Evolutionary conservation across 345 rosid genomes (phyloP), one percentile per base, ranked within the genome.

Genomic region (Brassica incana): DNA sequence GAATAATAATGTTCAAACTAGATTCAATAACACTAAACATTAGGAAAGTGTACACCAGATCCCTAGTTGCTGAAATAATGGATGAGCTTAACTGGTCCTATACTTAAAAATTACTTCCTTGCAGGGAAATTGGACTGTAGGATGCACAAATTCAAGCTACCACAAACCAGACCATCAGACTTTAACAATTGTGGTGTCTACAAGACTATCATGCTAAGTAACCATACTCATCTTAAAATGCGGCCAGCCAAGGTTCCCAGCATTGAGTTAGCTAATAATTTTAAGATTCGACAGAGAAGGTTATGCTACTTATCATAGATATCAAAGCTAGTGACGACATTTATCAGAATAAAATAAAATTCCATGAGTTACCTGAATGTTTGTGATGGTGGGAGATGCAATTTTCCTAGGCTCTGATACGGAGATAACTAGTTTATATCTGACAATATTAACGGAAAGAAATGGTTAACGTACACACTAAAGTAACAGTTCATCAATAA

Each of bases 401-500:
- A 95, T 78, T 91, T 85, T 95, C 85, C 79, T 90, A 48, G 99
- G 97, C 76, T 95, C 97, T 43, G 92, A 76, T 65, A 88, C 90
- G 40, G 92, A 83, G 76, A 92, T 87, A 60, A 95, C 98, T 82
- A 95, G 83, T 86, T 95, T 95, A 84, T 86, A 92, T 76, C 98
- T 93, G 88, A 82, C 84, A 76, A 40, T 64, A 74, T 62, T 72
- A 56, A 70, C 5, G 75, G 52, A 77, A 4, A 80, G 45, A 76
- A 48, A 69, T 72, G 16, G 54, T 62, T 74, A 18, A 70, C 23
- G 66, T 40, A 70, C 62, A 71, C 48, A 58, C 5, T 32, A 9
- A 71, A 65, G 50, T 43, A 7, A 45, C 45, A 30, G 6, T 40
- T 36, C 32, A 69, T 36, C 36, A 32, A 25, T 58, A 58, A 8